These are phyloP conservation scores for Pontederia crassipes DNA, from an alignment of 176 grass and related monocot genomes.

Conservation along the genomic window DNA sequence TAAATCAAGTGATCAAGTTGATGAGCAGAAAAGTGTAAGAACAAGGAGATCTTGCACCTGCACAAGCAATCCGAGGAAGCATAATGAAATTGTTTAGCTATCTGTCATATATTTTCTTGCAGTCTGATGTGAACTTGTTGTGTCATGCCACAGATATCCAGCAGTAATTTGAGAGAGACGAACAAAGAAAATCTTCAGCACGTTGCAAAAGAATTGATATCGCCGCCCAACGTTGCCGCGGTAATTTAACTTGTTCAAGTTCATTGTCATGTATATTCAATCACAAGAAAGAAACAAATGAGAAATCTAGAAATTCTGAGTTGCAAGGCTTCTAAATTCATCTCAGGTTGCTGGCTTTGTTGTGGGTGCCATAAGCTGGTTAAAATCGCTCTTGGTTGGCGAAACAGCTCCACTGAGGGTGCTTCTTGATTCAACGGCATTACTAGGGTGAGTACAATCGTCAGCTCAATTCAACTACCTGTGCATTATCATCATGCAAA, in stretches of 20 bases:
- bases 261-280: background rate
- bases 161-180: background rate
- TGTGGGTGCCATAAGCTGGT: slow-evolving; percentile 18
- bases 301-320: background rate
- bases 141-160: slow-evolving; percentile 1
- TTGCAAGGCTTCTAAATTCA: background rate
- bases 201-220: slow-evolving; percentile 27
- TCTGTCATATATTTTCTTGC: background rate
- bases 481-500: no score
- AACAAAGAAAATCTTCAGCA: background rate
- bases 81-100: background rate
- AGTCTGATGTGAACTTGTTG: background rate
- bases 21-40: slow-evolving; percentile 7
- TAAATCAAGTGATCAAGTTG: background rate
- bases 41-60: background rate
- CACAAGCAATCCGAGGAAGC: background rate
- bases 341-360: slow-evolving; percentile 34
- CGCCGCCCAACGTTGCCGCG: slow-evolving; percentile 45
- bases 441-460: slow-evolving; percentile 28
- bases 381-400: slow-evolving; percentile 35
- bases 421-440: slow-evolving; percentile 30
- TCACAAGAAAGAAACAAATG: background rate
- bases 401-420: slow-evolving; percentile 27
- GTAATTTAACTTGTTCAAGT: slow-evolving; percentile 13
- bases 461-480: background rate